phyloP scores from a whole-genome alignment of 371 early-diverging fungal genomes.

The Phascolomyces articulosus region DNA sequence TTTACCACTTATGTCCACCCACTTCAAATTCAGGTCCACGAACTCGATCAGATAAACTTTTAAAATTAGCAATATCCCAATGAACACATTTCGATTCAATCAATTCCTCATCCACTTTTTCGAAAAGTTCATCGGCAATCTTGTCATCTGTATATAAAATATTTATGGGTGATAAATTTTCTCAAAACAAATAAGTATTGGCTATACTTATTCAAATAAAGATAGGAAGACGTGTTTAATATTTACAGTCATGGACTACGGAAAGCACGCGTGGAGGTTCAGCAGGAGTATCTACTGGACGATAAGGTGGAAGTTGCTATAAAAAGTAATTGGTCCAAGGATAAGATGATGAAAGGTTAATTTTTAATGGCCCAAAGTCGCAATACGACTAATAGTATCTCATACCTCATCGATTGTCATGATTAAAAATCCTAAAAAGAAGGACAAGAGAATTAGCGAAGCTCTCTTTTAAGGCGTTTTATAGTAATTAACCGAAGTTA shows the following conservation, averaged over 20 bases:
- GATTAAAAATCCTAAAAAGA: too few species aligned
- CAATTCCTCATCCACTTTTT: background rate
- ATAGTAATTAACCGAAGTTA: too few species aligned
- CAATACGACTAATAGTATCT: too few species aligned
- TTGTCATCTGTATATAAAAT: background rate
- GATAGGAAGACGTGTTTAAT: too few species aligned
- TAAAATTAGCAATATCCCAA: background rate
- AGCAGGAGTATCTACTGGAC: background rate
- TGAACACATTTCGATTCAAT: conserved; percentile 1
- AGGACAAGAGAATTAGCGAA: too few species aligned
- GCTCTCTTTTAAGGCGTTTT: too few species aligned
- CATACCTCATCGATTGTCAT: too few species aligned
- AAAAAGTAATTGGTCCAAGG: background rate
- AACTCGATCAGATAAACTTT: background rate
- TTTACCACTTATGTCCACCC: conserved; percentile 2
- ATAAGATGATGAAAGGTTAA: too few species aligned
- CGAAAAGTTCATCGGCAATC: background rate
- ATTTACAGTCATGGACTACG: conserved; percentile 2
- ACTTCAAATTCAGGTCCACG: background rate
- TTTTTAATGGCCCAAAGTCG: too few species aligned
- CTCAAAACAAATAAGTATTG: too few species aligned
- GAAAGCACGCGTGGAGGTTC: background rate
- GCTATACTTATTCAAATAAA: too few species aligned
- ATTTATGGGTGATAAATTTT: too few species aligned
- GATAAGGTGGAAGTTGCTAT: background rate